phyloP scores from a whole-genome alignment of 192 early-diverging fungal genomes.

The Coemansia sp. region DNA sequence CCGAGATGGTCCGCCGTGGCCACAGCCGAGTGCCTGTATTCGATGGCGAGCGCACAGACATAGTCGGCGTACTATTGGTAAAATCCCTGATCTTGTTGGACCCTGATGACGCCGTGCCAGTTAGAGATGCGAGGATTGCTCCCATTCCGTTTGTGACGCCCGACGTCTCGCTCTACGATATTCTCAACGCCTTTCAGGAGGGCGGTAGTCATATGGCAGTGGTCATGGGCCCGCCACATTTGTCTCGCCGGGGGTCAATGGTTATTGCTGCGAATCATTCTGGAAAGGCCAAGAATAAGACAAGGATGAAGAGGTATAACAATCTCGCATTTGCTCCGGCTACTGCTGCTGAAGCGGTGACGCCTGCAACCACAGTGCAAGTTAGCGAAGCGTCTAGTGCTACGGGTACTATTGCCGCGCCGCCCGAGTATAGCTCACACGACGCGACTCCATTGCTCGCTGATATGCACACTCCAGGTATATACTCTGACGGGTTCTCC shows the following conservation, averaged over 20 bases:
- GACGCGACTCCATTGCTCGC: slow-evolving; percentile 12
- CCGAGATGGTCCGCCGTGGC: slow-evolving; percentile 66
- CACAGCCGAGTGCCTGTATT: slow-evolving; percentile 80
- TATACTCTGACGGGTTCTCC: background rate
- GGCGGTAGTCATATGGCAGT: slow-evolving; percentile 81
- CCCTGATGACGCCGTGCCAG: slow-evolving; percentile 66
- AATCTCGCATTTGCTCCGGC: background rate
- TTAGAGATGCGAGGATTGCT: slow-evolving; percentile 61
- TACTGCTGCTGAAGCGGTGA: background rate
- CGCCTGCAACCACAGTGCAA: background rate
- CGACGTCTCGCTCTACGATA: slow-evolving; percentile 62
- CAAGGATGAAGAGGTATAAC: background rate
- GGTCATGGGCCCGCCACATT: slow-evolving; percentile 52
- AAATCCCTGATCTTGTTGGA: slow-evolving; percentile 76
- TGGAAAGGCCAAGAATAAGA: background rate
- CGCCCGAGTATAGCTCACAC: background rate
- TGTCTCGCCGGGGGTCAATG: slow-evolving; percentile 10
- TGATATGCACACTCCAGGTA: background rate
- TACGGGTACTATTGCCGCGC: background rate
- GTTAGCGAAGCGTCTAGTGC: slow-evolving; percentile 9
- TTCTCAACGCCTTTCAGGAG: slow-evolving; percentile 82
- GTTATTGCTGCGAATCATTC: background rate
- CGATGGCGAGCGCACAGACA: slow-evolving; percentile 60
- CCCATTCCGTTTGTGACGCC: slow-evolving; percentile 53
- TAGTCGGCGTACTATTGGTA: slow-evolving; percentile 78